A percentile compares a stretch with the other conserved stretches of the same genome.
These are phyloP conservation scores for Populus nigra DNA, from an alignment of 345 rosid species.

Conservation along the genomic window DNA sequence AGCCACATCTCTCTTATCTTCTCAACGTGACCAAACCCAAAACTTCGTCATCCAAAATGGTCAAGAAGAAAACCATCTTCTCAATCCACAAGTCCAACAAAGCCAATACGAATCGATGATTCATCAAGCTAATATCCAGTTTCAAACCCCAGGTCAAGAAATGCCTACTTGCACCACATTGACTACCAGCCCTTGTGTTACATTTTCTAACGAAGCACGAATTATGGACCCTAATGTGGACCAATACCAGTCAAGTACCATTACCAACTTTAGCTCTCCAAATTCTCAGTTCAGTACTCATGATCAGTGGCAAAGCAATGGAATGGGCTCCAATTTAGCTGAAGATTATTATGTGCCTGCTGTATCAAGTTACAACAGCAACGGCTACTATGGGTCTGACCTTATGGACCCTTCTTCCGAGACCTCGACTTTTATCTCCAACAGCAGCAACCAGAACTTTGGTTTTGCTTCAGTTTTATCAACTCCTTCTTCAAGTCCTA, in stretches of 20 bases:
- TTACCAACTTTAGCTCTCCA: slow-evolving; percentile 8
- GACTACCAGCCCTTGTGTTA: slow-evolving; percentile 18
- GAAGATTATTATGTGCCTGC: slow-evolving; percentile 27
- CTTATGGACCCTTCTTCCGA: slow-evolving; percentile 42
- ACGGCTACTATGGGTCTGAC: slow-evolving; percentile 3
- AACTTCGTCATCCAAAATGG: slow-evolving; percentile 19
- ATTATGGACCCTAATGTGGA: slow-evolving; percentile 16
- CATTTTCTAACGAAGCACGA: slow-evolving; percentile 35
- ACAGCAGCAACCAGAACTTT: slow-evolving; percentile 34
- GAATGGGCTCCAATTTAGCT: slow-evolving; percentile 26
- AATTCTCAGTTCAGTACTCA: not conserved
- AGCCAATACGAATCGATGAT: slow-evolving; percentile 20
- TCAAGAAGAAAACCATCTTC: slow-evolving; percentile 36
- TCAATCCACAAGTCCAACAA: slow-evolving; percentile 26
- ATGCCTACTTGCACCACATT: slow-evolving; percentile 28
- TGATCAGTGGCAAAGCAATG: slow-evolving; percentile 7
- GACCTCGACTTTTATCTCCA: slow-evolving; percentile 28
- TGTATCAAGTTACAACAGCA: not conserved
- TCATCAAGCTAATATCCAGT: slow-evolving; percentile 26
- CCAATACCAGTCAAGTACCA: slow-evolving; percentile 17
- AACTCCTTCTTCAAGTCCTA: slow-evolving; percentile 65
- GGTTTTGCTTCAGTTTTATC: slow-evolving; percentile 52
- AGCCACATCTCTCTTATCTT: slow-evolving; percentile 39
- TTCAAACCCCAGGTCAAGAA: slow-evolving; percentile 36
- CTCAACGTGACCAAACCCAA: slow-evolving; percentile 26